Evolutionary conservation across 305 asterid species (phyloP).

Genomic region (Solanum hybrid): DNA sequence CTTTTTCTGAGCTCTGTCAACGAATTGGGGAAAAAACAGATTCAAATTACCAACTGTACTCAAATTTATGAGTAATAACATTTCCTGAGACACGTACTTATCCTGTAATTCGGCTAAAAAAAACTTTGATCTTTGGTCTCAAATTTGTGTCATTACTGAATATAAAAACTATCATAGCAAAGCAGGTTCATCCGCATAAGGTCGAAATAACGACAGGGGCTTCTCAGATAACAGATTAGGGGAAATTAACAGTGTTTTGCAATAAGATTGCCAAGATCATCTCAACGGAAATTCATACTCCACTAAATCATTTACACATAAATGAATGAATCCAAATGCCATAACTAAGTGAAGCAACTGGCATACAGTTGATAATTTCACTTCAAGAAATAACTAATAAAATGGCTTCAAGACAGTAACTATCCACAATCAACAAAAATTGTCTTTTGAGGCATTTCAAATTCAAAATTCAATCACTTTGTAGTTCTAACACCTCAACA

Average conservation of each 20-base stretch:
- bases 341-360: background rate
- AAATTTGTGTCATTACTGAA: background rate
- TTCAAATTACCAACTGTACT: background rate
- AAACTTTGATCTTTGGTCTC: background rate
- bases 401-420: background rate
- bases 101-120: background rate
- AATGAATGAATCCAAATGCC: background rate
- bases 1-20: constrained; percentile 72
- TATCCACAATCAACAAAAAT: background rate
- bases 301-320: background rate
- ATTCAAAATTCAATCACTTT: constrained; percentile 1
- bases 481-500: background rate
- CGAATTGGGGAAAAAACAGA: background rate
- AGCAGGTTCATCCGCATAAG: background rate
- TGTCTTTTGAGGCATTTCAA: background rate
- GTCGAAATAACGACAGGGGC: too few species aligned
- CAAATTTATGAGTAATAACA: background rate
- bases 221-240: background rate
- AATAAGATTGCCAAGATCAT: background rate
- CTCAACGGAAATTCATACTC: background rate
- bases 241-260: background rate
- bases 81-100: background rate
- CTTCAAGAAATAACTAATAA: background rate
- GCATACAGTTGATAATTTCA: background rate
- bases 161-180: background rate